phyloP scores from a whole-genome alignment of 352 stramenopile species.

The Phytophthora pistaciae region DNA sequence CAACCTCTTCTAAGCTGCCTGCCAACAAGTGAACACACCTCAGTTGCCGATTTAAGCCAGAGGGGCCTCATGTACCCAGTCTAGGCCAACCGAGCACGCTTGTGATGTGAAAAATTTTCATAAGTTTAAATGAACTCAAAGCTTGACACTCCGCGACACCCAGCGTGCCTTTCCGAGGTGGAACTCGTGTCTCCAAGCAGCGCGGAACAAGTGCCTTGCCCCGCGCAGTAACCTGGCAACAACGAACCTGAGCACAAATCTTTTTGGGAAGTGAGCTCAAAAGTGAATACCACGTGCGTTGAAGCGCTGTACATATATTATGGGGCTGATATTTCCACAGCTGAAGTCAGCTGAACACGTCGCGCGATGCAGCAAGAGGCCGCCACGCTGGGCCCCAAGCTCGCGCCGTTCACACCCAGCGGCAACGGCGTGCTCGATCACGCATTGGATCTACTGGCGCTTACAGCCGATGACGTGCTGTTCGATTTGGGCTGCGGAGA shows the following conservation, averaged over 20 bases:
- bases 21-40: not conserved
- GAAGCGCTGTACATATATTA: not conserved
- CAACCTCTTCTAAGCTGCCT: conserved; percentile 80
- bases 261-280: too few species aligned
- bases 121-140: conserved; percentile 35
- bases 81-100: not conserved
- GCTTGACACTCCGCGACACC: too few species aligned
- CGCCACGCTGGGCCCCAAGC: conserved; percentile 49
- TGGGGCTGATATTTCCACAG: not conserved
- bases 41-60: not conserved
- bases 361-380: conserved; percentile 16
- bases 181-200: too few species aligned
- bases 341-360: conserved; percentile 1
- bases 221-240: too few species aligned
- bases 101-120: conserved; percentile 18
- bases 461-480: conserved; percentile 62
- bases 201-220: too few species aligned
- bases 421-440: conserved; percentile 67
- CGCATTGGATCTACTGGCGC: conserved; percentile 72
- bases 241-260: too few species aligned
- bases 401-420: conserved; percentile 86
- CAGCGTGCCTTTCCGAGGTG: too few species aligned
- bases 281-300: not conserved
- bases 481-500: conserved; percentile 87
- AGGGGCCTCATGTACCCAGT: conserved; percentile 7